A percentile compares a stretch with the other conserved stretches of the same genome.
Conservation (phyloP, 208 protist species). For the Leishmania braziliensis region DNA sequence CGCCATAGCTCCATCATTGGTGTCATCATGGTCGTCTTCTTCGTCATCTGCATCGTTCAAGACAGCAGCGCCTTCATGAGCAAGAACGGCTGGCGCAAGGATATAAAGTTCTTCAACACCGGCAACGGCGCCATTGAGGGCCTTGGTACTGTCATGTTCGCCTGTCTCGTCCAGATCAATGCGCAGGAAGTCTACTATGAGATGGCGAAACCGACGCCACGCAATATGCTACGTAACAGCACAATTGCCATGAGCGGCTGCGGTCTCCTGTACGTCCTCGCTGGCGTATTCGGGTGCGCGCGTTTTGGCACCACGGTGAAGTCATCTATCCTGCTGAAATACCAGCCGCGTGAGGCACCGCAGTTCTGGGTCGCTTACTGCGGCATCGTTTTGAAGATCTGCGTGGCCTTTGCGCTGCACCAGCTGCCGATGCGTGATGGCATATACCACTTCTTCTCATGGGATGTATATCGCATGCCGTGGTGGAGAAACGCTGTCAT, state of each 20-base stretch:
- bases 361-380: slow-evolving; percentile 64
- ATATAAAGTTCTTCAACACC: slow-evolving; percentile 44
- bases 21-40: slow-evolving; percentile 59
- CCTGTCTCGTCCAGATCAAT: slow-evolving; percentile 71
- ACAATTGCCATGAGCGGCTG: slow-evolving; percentile 42
- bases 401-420: slow-evolving; percentile 66
- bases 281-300: slow-evolving; percentile 73
- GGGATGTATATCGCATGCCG: slow-evolving; percentile 50
- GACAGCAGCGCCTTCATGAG: slow-evolving; percentile 30
- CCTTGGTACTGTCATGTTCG: slow-evolving; percentile 58
- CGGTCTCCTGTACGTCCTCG: slow-evolving; percentile 63
- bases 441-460: slow-evolving; percentile 56
- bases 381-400: slow-evolving; percentile 74
- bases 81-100: slow-evolving; percentile 37
- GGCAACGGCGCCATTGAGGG: slow-evolving; percentile 43
- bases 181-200: slow-evolving; percentile 52
- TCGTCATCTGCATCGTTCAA: slow-evolving; percentile 59
- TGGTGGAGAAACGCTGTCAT: slow-evolving; percentile 57
- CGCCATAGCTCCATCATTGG: slow-evolving; percentile 58
- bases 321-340: slow-evolving; percentile 63
- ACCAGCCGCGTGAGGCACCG: slow-evolving; percentile 50
- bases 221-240: slow-evolving; percentile 46
- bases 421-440: slow-evolving; percentile 62
- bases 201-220: slow-evolving; percentile 38
- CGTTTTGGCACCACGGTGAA: slow-evolving; percentile 57